phyloP scores from a whole-genome alignment of 2,329 filamentous ascomycete genomes.

The Mollisia scopiformis region DNA sequence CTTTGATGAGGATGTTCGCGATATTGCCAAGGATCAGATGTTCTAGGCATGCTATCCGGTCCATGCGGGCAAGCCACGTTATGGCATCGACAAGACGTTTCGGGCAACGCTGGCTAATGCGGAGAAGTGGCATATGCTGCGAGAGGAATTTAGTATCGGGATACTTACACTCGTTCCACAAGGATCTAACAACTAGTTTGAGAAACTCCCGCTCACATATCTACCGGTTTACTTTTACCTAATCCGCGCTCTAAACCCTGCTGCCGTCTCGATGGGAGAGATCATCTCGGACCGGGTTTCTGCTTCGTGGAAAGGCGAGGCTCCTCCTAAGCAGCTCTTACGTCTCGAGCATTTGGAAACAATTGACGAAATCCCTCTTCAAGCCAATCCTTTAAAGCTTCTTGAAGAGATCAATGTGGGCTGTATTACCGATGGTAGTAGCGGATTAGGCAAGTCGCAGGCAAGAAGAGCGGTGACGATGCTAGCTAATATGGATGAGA shows the following conservation, averaged over 20 bases:
- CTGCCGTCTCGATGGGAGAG: neutral
- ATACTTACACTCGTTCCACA: neutral
- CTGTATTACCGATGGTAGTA: neutral
- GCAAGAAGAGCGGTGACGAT: neutral
- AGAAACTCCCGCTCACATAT: neutral
- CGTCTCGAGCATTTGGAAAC: neutral
- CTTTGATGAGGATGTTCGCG: neutral
- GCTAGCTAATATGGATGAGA: neutral
- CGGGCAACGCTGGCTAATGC: neutral
- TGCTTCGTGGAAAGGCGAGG: neutral
- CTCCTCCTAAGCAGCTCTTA: neutral
- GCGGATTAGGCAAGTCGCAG: too few relatives aligned
- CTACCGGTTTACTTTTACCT: neutral
- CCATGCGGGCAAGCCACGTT: too few relatives aligned
- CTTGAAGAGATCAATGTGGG: neutral
- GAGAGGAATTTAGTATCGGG: neutral
- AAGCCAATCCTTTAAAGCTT: neutral
- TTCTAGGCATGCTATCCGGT: neutral
- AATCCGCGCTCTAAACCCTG: neutral
- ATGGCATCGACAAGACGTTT: neutral
- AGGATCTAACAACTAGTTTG: neutral
- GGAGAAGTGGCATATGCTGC: neutral
- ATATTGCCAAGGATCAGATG: neutral
- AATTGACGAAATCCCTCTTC: neutral
- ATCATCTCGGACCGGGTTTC: neutral